These are phyloP conservation scores for Aurifilum marmelostoma DNA, from an alignment of 2,329 filamentous ascomycete genomes.

Conservation along the genomic window DNA sequence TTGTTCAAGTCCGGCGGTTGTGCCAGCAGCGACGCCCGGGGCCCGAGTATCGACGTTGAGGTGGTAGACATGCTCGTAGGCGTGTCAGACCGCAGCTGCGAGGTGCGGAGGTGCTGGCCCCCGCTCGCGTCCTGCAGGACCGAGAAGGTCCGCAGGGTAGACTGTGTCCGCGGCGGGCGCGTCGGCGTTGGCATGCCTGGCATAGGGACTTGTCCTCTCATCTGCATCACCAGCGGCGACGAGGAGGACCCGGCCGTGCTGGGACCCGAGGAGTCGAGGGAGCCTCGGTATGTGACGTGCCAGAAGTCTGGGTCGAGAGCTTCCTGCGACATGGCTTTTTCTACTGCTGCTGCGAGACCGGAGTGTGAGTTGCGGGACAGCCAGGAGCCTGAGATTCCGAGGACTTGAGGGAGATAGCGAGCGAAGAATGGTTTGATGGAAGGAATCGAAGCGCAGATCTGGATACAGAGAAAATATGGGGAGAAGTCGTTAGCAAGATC, in stretches of 20 bases:
- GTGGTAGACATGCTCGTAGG: constrained; percentile 5
- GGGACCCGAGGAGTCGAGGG: constrained; percentile 11
- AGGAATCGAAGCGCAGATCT: constrained; percentile 50
- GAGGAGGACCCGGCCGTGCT: constrained; percentile 12
- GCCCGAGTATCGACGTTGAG: constrained; percentile 9
- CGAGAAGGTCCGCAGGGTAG: not conserved
- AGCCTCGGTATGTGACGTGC: constrained; percentile 18
- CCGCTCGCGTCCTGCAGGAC: not conserved
- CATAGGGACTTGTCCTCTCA: constrained; percentile 13
- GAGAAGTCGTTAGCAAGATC: not conserved
- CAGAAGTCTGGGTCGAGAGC: constrained; percentile 22
- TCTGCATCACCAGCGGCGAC: constrained; percentile 17
- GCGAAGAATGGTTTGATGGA: constrained; percentile 50
- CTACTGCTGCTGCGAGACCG: not conserved
- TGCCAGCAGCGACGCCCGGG: not conserved
- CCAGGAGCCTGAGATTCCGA: constrained; percentile 29
- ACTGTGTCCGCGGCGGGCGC: constrained; percentile 18
- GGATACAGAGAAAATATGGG: not conserved
- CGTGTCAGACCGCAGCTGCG: not conserved
- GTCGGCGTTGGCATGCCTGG: constrained; percentile 21
- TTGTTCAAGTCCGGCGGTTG: constrained; percentile 7
- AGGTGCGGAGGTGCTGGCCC: not conserved
- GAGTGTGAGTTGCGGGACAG: constrained; percentile 16
- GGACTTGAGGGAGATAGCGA: constrained; percentile 39
- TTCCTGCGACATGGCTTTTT: constrained; percentile 10